These are phyloP conservation scores for Fraxinus quadrangulata DNA, from an alignment of 257 asterid genomes.

Conservation along the genomic window DNA sequence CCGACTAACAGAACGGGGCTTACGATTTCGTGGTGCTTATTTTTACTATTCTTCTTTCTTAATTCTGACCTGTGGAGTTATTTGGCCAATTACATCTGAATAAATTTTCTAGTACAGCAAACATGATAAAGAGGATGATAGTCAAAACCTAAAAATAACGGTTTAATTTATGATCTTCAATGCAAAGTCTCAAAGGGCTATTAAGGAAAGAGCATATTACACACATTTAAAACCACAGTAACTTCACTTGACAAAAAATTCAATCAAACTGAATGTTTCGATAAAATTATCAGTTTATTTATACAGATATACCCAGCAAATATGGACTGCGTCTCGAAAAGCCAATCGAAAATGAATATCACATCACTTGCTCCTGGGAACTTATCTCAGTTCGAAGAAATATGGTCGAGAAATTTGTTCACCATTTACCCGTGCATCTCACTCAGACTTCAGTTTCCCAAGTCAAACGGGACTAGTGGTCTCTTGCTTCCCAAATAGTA, in stretches of 20 bases:
- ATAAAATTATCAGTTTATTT: constrained; percentile 17
- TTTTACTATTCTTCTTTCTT: too few relatives aligned
- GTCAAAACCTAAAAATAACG: too few relatives aligned
- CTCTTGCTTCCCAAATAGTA: constrained; percentile 46
- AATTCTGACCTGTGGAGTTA: too few relatives aligned
- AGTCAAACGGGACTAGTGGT: constrained; percentile 32
- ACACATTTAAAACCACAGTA: neutral
- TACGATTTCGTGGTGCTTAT: neutral
- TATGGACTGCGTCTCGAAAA: neutral
- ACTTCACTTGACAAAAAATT: constrained; percentile 30
- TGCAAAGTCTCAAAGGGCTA: too few relatives aligned
- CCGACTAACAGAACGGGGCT: neutral
- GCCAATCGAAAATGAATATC: neutral
- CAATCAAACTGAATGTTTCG: constrained; percentile 23
- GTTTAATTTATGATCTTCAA: too few relatives aligned
- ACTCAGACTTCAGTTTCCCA: neutral
- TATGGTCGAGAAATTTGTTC: constrained; percentile 21
- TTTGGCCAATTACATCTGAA: too few relatives aligned
- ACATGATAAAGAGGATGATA: neutral
- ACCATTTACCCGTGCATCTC: neutral
- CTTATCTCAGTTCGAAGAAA: constrained; percentile 19
- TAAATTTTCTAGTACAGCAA: neutral
- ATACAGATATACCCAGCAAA: constrained; percentile 26
- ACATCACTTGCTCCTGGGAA: too few relatives aligned
- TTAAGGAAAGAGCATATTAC: neutral